Conservation (phyloP, 768 basidiomycete species). For the Pilatotrama ljubarskyi region DNA sequence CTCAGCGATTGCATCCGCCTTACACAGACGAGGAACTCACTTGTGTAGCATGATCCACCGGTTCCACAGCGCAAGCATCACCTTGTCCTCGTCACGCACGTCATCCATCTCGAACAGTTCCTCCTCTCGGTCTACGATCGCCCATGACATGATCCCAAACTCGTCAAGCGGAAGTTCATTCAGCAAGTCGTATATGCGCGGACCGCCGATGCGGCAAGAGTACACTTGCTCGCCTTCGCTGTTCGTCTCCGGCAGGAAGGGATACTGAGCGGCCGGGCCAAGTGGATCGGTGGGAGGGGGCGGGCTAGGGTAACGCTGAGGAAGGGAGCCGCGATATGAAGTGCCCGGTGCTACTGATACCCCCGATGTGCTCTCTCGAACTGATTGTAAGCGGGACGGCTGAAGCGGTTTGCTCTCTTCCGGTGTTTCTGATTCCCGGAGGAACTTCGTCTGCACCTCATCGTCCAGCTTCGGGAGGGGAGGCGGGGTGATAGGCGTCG, state of each 20-base stretch:
- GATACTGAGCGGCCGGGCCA: conserved; percentile 26
- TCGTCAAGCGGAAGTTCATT: conserved; percentile 56
- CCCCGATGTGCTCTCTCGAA: background rate
- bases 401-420: background rate
- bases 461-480: background rate
- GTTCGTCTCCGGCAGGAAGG: conserved; percentile 18
- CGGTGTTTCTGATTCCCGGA: background rate
- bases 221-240: conserved; percentile 29
- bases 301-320: conserved; percentile 21
- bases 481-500: conserved; percentile 4
- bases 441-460: background rate
- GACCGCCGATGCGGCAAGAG: conserved; percentile 68
- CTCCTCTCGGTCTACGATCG: conserved; percentile 69
- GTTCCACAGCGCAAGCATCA: conserved; percentile 76
- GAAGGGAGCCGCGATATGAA: conserved; percentile 18
- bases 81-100: conserved; percentile 72
- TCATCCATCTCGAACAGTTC: conserved; percentile 75
- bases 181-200: conserved; percentile 64
- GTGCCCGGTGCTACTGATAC: background rate
- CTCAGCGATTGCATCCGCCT: background rate
- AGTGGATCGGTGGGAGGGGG: conserved; percentile 24
- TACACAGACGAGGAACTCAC: conserved; percentile 33
- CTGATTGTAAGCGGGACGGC: no score
- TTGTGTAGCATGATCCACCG: conserved; percentile 70
- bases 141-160: conserved; percentile 70